These are phyloP conservation scores for Rhynchosporium agropyri DNA, from an alignment of 2,329 filamentous ascomycete genomes.

Conservation along the genomic window DNA sequence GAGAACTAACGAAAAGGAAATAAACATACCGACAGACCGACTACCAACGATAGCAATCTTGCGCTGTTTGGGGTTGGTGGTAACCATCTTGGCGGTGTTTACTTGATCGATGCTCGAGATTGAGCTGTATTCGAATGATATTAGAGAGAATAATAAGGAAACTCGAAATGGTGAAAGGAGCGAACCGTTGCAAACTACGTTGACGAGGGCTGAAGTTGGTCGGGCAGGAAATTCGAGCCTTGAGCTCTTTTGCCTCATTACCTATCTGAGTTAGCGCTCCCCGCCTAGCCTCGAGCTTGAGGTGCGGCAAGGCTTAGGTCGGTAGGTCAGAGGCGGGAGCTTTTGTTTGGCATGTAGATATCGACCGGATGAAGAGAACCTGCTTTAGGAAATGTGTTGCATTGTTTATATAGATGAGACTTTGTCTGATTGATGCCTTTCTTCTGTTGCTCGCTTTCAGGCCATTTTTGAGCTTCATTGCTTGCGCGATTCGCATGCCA, in stretches of 20 bases:
- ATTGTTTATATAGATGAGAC: neutral
- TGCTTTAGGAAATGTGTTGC: neutral
- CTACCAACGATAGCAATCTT: constrained; percentile 97
- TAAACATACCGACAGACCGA: constrained; percentile 76
- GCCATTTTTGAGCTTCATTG: too few relatives aligned
- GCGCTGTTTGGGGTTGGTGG: constrained; percentile 68
- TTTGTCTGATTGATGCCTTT: neutral
- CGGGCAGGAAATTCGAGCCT: constrained; percentile 13
- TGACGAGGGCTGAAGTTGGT: neutral
- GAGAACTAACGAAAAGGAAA: constrained; percentile 22
- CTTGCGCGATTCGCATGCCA: too few relatives aligned
- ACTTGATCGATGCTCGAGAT: neutral
- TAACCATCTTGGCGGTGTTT: constrained; percentile 23
- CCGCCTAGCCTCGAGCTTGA: neutral
- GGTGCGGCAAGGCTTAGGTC: constrained; percentile 4
- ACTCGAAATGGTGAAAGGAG: neutral
- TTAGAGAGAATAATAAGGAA: neutral
- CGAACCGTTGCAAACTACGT: constrained; percentile 10
- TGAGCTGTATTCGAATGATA: neutral
- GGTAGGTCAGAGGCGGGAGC: constrained; percentile 15
- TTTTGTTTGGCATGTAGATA: neutral
- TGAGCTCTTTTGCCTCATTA: neutral
- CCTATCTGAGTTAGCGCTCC: neutral
- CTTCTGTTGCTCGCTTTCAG: too few relatives aligned
- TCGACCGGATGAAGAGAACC: neutral